phyloP scores from a whole-genome alignment of 148 eudicot genomes.

The Arctostaphylos glauca region DNA sequence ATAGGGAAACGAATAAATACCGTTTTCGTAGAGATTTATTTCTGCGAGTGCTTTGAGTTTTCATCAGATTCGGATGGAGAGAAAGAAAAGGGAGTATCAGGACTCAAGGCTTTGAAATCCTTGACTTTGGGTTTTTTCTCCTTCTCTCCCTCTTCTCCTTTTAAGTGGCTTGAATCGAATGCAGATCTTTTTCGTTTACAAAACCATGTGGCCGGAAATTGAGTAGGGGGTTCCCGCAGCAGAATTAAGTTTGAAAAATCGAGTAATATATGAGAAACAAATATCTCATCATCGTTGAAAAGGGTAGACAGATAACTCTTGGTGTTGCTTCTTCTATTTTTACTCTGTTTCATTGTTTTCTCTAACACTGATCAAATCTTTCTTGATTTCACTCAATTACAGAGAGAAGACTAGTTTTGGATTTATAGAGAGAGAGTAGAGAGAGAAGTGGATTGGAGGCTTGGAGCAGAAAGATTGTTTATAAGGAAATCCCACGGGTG shows the following conservation, averaged over 20 bases:
- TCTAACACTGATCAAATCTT: neutral
- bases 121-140: neutral
- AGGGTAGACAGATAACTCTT: neutral
- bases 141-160: neutral
- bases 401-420: neutral
- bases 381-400: neutral
- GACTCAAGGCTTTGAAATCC: neutral
- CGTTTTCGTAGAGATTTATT: constrained; percentile 16
- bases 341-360: constrained; percentile 5
- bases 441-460: neutral
- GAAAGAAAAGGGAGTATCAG: constrained; percentile 21
- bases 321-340: neutral
- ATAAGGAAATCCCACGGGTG: too few relatives aligned
- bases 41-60: neutral
- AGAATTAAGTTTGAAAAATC: neutral
- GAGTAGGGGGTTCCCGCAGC: neutral
- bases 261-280: neutral
- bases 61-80: constrained; percentile 23
- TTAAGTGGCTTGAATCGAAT: neutral
- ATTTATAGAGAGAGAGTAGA: neutral
- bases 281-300: neutral
- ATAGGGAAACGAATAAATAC: constrained; percentile 7
- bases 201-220: neutral
- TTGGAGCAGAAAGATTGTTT: too few relatives aligned
- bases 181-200: neutral